Evolutionary conservation across 2,329 filamentous ascomycete species (phyloP).

Genomic region (Chaetomium sp.): DNA sequence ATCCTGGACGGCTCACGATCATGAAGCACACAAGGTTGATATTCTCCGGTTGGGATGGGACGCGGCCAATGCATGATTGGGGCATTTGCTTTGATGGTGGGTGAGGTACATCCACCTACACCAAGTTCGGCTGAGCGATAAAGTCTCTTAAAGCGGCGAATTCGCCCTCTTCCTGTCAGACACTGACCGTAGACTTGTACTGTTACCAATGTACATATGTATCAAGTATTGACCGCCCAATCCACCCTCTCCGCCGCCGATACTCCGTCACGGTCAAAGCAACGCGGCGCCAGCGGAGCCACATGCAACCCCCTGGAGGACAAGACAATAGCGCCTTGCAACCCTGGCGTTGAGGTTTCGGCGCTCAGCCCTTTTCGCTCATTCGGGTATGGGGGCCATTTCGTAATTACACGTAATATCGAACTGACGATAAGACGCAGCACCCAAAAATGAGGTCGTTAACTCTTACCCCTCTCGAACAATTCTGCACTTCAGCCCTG

Average conservation of each 20-base stretch:
- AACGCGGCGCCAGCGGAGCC: slow-evolving; percentile 1
- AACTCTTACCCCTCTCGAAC: neutral
- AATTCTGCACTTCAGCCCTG: neutral
- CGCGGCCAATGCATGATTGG: slow-evolving; percentile 3
- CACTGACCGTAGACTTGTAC: too few species aligned
- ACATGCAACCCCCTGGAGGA: slow-evolving; percentile 9
- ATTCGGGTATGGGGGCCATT: neutral
- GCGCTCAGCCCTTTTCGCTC: neutral
- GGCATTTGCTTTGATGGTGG: neutral
- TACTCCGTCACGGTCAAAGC: slow-evolving; percentile 3
- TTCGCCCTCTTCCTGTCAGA: neutral
- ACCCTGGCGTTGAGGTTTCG: slow-evolving; percentile 3
- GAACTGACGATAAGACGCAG: neutral
- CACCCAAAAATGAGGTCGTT: neutral
- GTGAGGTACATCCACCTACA: neutral
- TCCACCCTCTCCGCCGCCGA: slow-evolving; percentile 9
- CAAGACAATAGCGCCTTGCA: slow-evolving; percentile 17
- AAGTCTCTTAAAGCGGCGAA: slow-evolving; percentile 26
- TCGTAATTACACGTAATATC: neutral
- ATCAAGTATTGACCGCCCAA: neutral
- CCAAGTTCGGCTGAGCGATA: neutral
- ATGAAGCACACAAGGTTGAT: slow-evolving; percentile 6
- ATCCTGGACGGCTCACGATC: neutral
- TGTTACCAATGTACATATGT: too few species aligned
- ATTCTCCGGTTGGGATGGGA: neutral